Conservation (phyloP, 306 rosid genomes). For the Vigna reflexopilosa region DNA sequence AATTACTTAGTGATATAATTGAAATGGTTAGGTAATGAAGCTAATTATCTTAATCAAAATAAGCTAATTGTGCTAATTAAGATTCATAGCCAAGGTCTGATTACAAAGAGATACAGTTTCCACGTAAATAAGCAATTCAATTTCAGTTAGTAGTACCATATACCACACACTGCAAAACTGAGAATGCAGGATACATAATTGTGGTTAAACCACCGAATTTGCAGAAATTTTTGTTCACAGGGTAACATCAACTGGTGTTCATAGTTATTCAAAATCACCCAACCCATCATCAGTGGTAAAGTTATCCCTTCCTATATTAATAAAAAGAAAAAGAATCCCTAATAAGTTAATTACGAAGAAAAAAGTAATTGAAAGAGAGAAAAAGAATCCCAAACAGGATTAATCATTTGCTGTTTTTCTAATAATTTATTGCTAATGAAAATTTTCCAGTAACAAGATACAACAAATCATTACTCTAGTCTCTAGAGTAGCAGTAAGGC, state of each 20-base stretch:
- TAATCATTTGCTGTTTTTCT: neutral
- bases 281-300: constrained; percentile 44
- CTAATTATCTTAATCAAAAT: neutral
- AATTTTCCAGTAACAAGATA: constrained; percentile 21
- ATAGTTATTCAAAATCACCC: constrained; percentile 1
- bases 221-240: neutral
- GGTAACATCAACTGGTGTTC: too few relatives aligned
- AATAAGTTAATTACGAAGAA: constrained; percentile 5
- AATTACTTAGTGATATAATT: too few relatives aligned
- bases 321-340: constrained; percentile 5
- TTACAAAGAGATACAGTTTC: neutral
- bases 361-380: constrained; percentile 1
- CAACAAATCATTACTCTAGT: neutral
- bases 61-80: too few relatives aligned
- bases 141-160: constrained; percentile 4
- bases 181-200: constrained; percentile 5
- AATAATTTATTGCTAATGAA: constrained; percentile 52
- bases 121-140: neutral
- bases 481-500: neutral
- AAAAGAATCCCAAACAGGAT: neutral
- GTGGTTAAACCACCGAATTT: neutral
- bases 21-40: neutral
- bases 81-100: neutral
- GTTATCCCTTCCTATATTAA: constrained; percentile 50
- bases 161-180: neutral